phyloP scores from a whole-genome alignment of 371 early-diverging fungal genomes.

The Coemansia linderi region DNA sequence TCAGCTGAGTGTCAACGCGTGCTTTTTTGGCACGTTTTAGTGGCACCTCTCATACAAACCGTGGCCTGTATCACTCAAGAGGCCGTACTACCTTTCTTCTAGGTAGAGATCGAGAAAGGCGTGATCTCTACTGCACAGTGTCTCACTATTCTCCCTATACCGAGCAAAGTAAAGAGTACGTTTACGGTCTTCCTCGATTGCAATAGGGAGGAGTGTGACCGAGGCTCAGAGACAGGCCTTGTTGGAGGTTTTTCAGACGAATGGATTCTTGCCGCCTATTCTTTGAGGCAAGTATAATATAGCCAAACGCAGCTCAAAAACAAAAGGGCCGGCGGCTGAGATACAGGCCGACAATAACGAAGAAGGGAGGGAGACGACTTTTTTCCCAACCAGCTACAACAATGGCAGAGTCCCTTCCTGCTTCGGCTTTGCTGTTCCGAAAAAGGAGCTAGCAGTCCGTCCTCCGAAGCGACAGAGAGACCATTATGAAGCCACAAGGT shows the following conservation, averaged over 20 bases:
- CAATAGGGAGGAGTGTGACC: neutral
- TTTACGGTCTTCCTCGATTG: neutral
- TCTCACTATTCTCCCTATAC: neutral
- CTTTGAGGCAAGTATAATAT: neutral
- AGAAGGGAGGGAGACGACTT: neutral
- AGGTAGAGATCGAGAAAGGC: neutral
- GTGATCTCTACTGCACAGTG: conserved; percentile 8
- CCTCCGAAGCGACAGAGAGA: too few relatives aligned
- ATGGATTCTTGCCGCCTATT: neutral
- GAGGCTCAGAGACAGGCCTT: neutral
- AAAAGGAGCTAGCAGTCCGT: too few relatives aligned
- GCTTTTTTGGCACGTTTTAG: neutral
- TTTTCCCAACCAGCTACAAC: neutral
- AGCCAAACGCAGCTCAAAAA: neutral
- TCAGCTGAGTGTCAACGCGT: neutral
- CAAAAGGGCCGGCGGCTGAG: neutral
- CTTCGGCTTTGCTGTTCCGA: neutral
- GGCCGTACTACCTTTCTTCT: neutral
- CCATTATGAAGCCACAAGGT: neutral
- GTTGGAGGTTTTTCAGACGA: neutral
- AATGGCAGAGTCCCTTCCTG: neutral
- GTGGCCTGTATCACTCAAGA: too few relatives aligned
- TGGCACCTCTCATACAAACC: neutral
- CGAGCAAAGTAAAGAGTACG: neutral
- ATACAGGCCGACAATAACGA: neutral